Base-by-base conservation (phyloP, 768 basidiomycete species). In the Multifurca ochricompacta region DNA sequence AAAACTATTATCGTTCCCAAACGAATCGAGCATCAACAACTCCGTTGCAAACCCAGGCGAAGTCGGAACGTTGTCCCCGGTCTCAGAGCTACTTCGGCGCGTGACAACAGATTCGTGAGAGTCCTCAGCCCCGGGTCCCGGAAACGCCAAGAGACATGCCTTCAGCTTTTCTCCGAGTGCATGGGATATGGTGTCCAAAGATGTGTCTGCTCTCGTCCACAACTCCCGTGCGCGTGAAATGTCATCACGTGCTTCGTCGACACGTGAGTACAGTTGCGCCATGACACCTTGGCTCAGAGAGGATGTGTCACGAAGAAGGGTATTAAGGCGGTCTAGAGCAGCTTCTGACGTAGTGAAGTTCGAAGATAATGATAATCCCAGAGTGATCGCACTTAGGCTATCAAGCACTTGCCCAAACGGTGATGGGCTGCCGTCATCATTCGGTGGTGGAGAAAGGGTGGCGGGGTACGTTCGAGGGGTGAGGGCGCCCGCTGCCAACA, bases 321-420 rank as follows among this genome's bases (percentile, higher is more conserved):
- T 71, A 28, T 74, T 71, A 18, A 85, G 66, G 34, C 70, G 68
- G 37, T 69, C 65, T 40, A 80, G 66, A 35, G 76, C 71, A 25
- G 64, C 61, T 66, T 30, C 67, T 65, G 25, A 68, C 50, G 56
- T 77, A 76, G 21, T 70, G 64, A 13, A 69, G 65, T 55, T 53
- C n/a, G 59, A 41, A 2, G 53, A 21, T 8, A 28, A 41, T 14
- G 56, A 28, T 3, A 64, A 51, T 16, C 74, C 67, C 6, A 71
- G 66, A 10, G 77, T 77, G 9, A 81, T 76, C 4, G 70, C 62
- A 37, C 77, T 78, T 34, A 87, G 75, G 59, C 76, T 77, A 5
- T 76, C 69, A 30, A 87, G 69, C 28, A 85, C 71, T 46, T 71
- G 73, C 43, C 78, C 74, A 6, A 66, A 56, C 39, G 68, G 46